phyloP scores from a whole-genome alignment of 2,329 filamentous ascomycete genomes.

The Fusarium protoensiforme region DNA sequence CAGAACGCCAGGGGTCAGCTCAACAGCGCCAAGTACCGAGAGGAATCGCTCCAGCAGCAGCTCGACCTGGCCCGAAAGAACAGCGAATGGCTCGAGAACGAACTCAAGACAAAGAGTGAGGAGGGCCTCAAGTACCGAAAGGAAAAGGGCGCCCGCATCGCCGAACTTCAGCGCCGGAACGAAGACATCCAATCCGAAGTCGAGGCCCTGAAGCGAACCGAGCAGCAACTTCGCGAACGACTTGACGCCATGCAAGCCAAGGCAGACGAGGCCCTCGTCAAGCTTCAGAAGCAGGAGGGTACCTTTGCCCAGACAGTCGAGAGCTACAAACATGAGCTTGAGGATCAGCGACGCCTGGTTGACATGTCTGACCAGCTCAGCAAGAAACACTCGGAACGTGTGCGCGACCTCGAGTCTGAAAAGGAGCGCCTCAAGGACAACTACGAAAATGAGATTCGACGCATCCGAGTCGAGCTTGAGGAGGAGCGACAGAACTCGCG shows the following conservation, averaged over 20 bases:
- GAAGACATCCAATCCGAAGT: constrained; percentile 84
- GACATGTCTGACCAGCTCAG: constrained; percentile 84
- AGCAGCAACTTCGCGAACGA: constrained; percentile 82
- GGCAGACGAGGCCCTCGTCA: constrained; percentile 83
- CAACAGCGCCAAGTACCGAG: constrained; percentile 86
- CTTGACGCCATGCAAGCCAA: constrained; percentile 87
- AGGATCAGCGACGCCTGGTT: constrained; percentile 82
- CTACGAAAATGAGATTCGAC: constrained; percentile 69
- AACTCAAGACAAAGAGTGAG: constrained; percentile 88
- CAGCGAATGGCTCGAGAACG: constrained; percentile 91
- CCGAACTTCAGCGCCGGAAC: constrained; percentile 87
- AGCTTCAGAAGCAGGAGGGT: constrained; percentile 87
- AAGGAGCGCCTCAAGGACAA: constrained; percentile 71
- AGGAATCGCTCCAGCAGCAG: constrained; percentile 91
- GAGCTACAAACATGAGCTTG: constrained; percentile 86
- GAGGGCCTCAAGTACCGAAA: constrained; percentile 93
- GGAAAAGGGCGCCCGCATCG: constrained; percentile 90
- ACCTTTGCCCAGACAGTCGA: constrained; percentile 85
- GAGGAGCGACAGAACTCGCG: constrained; percentile 60
- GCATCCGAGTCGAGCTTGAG: constrained; percentile 67
- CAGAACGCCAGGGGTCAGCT: constrained; percentile 84
- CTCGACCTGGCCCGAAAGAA: constrained; percentile 88
- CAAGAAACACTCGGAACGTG: constrained; percentile 75
- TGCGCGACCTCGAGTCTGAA: constrained; percentile 76
- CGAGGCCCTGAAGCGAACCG: constrained; percentile 81